Evolutionary conservation across 2,329 filamentous ascomycete species (phyloP), one percentile per base, ranked within the genome.

Genomic region (Monosporascus sp.): DNA sequence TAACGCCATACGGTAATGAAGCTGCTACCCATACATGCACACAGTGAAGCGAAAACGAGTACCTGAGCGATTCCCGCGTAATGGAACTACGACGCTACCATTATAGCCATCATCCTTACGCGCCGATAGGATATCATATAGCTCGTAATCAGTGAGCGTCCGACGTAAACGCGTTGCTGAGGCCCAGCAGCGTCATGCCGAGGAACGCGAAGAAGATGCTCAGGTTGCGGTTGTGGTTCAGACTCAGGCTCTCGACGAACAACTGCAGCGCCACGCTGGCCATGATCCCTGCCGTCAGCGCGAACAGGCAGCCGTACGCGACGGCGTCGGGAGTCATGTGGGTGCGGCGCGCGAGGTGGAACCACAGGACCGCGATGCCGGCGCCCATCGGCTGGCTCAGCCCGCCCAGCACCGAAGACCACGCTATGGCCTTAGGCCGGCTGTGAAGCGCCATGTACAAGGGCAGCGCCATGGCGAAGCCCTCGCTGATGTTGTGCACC

Each of bases 401-500:
- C 0, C 94, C 94, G 11, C 94, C 94, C 0, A 99, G 77, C 0
- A 96, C 68, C 9, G 88, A 86, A 5, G 89, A 87, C 85, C 90
- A 95, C 54, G 88, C 72, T 74, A 97, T 94, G 18, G 94, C 93
- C 62, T 86, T 87, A 66, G 83, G 75, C 46, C 91, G 87, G 54
- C 86, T 93, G 57, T 87, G 82, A 35, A 97, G 82, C 1, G 94
- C 94, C 64, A 99, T 88, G 71, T 96, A 99, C 0, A 99, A 78
- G 0, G 94, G 94, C 1, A 99, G 75, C 0, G 91, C 90, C 80
- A 99, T 88, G 57, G 92, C 90, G 67, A 97, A 97, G 2, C 94
- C 94, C 74, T 99, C 94, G 27, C 90, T 92, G 65, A 99, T 96
- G 73, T 97, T 99, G 78, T 99, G 94, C 54, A 99, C 93, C 67